These are phyloP conservation scores for Coemansia sp. DNA, from an alignment of 192 early-diverging fungal genomes.

Conservation along the genomic window DNA sequence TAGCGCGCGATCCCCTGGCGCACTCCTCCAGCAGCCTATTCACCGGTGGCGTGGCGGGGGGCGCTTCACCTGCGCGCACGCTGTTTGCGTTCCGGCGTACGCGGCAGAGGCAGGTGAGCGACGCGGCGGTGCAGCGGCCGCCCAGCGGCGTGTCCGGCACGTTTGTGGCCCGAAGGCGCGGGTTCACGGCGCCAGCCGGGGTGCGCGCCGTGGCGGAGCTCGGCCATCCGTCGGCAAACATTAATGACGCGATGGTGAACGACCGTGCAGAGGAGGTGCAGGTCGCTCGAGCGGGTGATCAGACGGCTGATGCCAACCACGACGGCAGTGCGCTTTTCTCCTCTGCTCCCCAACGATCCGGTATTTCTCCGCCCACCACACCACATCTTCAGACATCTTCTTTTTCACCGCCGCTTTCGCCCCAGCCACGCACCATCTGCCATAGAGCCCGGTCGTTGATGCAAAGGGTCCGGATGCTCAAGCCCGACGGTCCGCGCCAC, in stretches of 20 bases:
- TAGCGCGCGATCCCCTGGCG: constrained; percentile 30
- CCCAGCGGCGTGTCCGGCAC: constrained; percentile 32
- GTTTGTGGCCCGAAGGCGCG: constrained; percentile 30
- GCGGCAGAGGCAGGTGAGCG: constrained; percentile 44
- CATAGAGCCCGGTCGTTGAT: constrained; percentile 34
- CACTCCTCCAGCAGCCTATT: constrained; percentile 48
- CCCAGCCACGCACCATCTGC: constrained; percentile 44
- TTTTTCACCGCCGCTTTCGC: constrained; percentile 42
- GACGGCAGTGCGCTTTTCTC: no score
- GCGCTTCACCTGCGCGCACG: constrained; percentile 27
- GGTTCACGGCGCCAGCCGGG: constrained; percentile 35
- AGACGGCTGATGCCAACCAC: neutral
- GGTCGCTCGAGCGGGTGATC: no score
- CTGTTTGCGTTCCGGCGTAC: constrained; percentile 23
- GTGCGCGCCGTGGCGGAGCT: no score
- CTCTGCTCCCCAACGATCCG: neutral
- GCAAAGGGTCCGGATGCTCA: constrained; percentile 25
- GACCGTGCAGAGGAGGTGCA: no score
- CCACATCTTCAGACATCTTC: constrained; percentile 35
- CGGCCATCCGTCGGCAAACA: no score
- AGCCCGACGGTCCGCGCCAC: constrained; percentile 1
- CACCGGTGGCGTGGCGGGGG: constrained; percentile 16
- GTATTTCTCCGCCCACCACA: neutral
- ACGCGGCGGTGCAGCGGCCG: constrained; percentile 23
- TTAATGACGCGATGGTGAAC: no score